Base-by-base conservation (phyloP, 2,329 filamentous ascomycete genomes). In the Neofusicoccum ribis region DNA sequence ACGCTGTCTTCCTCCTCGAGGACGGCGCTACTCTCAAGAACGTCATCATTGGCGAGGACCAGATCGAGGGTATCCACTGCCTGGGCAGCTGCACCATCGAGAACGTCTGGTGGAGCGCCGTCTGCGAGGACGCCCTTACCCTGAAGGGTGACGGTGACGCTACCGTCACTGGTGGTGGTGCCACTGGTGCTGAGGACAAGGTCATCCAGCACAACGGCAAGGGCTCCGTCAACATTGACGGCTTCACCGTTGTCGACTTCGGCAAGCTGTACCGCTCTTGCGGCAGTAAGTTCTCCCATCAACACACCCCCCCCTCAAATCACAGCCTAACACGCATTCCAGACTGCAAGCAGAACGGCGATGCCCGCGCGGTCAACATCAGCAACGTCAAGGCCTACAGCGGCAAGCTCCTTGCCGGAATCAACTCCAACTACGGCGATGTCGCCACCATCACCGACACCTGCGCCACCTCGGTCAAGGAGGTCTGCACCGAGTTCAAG, bases 11-110 rank as follows among this genome's bases (percentile, higher is more conserved):
- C 56, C 17, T 44, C 14, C 39, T 66, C 17, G 58, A 63, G 46
- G 49, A 63, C 23, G 64, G 64, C n/a, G 81, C 78, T 14, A 79
- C 78, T 31, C 72, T 84, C 36, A 78, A 76, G 67, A 83, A 83
- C 68, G 81, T 81, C 70, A 83, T 84, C 70, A 83, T 83, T 60
- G 81, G 81, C 9, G 72, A 74, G 27, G 77, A 78, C 61, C 77
- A 82, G 67, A 74, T 80, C 34, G 82, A 83, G 70, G 81, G 81
- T 61, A 78, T 85, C 34, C 82, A 85, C 74, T 85, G 83, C 73
- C 72, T 79, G 64, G 82, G 81, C 43, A 74, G 78, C 15, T 84
- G 82, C 71, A 82, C 77, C 8, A 70, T 83, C 31, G 78, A 77
- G 67, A 72, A 71, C 47, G 68, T 73, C 41, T 74, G 72, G 72